These are phyloP conservation scores for Bothriochloa decipiens DNA, from an alignment of 176 grass and related monocot species.

Conservation along the genomic window DNA sequence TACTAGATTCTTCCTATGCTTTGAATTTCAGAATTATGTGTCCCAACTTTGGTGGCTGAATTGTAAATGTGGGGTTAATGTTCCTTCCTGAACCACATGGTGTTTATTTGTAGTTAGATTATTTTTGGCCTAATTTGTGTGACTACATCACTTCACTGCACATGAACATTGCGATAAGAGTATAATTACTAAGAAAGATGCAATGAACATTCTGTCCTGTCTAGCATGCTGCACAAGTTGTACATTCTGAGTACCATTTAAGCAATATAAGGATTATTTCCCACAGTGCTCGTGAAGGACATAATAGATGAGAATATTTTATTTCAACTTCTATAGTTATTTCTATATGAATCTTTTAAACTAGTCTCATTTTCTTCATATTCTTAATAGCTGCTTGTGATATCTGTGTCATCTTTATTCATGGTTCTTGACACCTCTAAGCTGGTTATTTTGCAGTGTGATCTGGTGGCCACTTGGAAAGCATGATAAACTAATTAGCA, in stretches of 20 bases:
- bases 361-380: background rate
- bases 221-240: constrained; percentile 13
- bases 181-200: background rate
- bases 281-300: background rate
- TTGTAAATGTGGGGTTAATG: background rate
- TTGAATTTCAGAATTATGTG: background rate
- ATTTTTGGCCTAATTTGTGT: background rate
- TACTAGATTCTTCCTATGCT: background rate
- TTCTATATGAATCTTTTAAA: background rate
- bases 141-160: background rate
- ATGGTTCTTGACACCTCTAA: constrained; percentile 35
- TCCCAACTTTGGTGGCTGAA: background rate
- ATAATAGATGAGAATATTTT: background rate
- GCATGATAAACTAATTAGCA: constrained; percentile 90
- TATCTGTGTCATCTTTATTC: constrained; percentile 11
- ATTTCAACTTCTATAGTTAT: background rate
- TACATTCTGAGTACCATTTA: background rate
- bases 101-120: constrained; percentile 15
- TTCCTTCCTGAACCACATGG: background rate
- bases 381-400: constrained; percentile 36
- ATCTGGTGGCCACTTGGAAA: constrained; percentile 91
- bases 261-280: background rate
- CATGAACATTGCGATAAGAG: background rate
- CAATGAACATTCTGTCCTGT: constrained; percentile 10
- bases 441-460: constrained; percentile 64